phyloP scores from a whole-genome alignment of 352 stramenopile genomes.

The Globisporangium heterothallicum region DNA sequence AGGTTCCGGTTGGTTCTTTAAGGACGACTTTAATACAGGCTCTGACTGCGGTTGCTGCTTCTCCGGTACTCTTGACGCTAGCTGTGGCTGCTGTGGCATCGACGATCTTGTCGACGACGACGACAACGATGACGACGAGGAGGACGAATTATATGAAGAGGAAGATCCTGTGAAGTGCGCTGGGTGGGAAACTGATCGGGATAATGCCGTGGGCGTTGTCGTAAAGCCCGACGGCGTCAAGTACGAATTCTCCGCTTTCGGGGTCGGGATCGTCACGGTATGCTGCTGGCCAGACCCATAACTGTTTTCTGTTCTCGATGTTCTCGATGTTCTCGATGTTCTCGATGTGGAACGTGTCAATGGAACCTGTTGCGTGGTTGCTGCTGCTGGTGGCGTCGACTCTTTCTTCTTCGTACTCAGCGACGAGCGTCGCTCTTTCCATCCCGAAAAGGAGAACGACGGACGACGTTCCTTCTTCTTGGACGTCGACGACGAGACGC shows the following conservation, averaged over 20 bases:
- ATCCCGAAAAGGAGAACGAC: conserved; percentile 49
- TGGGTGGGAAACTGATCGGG: conserved; percentile 12
- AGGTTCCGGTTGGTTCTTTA: neutral
- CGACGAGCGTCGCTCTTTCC: conserved; percentile 34
- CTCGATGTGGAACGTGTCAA: neutral
- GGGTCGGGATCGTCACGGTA: neutral
- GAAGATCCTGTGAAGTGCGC: conserved; percentile 4
- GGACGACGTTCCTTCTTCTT: conserved; percentile 46
- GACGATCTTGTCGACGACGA: neutral
- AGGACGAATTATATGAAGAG: neutral
- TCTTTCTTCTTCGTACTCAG: conserved; percentile 20
- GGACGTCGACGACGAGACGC: neutral
- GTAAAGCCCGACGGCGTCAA: conserved; percentile 3
- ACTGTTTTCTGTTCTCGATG: neutral
- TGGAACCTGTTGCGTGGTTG: neutral
- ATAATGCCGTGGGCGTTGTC: conserved; percentile 10
- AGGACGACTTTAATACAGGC: conserved; percentile 7
- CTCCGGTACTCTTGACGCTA: neutral
- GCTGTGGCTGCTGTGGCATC: neutral
- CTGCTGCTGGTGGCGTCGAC: conserved; percentile 1
- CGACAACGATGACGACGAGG: neutral
- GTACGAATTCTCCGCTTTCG: conserved; percentile 10
- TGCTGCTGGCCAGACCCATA: neutral
- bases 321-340: neutral
- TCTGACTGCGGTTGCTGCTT: conserved; percentile 1